Evolutionary conservation across 345 rosid genomes (phyloP), one percentile per base, ranked within the genome.

Genomic region (Draba incana): DNA sequence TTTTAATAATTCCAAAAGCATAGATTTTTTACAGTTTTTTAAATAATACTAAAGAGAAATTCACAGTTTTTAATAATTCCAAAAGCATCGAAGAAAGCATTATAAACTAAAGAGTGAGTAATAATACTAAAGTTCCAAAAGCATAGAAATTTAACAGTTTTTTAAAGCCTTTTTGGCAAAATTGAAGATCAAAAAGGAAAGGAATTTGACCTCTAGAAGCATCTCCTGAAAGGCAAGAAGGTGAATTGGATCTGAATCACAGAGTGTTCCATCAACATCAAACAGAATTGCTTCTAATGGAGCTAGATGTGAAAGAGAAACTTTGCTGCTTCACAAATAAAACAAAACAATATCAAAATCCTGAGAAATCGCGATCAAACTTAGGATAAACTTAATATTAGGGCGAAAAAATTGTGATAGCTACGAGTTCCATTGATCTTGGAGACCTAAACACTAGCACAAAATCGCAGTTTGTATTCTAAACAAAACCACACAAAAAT

Each of bases 241-340:
- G 73, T 94, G 99, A 75, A 91, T 74, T 27, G 99, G 98, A 81
- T 91, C 97, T n/a, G 99, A 83, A 74, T 91, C 99, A 68, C 98
- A 91, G 1, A 94, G 85, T 13, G 97, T 94, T 75, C 99, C 99
- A 77, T 94, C 99, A 16, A 94, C 88, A 49, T 94, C 99, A 56
- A 94, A 94, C 44, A 91, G 62, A 41, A 94, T 81, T 6, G 92
- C 98, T 71, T 87, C 85, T 56, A 88, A 57, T 2, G 99, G 96
- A 60, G 88, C 97, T 53, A 84, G 79, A 59, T 79, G 80, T 13
- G 83, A 58, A 4, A 91, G 82, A 64, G 85, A 77, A 66, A 43
- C 73, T 52, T 72, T 79, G 81, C 96, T 91, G 91, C 79, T 71
- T 46, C 63, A 58, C 33, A 58, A 58, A 42, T 5, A 58, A 10